These are phyloP conservation scores for Oenanthe javanica DNA, from an alignment of 140 eudicot species.

Conservation along the genomic window DNA sequence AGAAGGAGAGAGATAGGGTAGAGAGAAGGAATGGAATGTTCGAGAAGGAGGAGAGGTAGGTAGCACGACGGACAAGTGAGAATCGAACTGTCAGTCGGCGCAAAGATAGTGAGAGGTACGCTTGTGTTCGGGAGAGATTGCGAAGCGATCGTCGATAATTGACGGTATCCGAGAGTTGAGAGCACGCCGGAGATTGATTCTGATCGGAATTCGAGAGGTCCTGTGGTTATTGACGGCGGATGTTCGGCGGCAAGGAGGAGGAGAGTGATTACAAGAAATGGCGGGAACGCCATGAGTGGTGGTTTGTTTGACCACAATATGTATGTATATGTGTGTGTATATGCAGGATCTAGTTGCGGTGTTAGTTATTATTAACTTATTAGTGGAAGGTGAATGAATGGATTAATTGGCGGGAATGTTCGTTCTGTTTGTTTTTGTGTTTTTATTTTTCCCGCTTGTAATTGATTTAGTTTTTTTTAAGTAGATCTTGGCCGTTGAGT, in stretches of 20 bases:
- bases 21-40: constrained; percentile 47
- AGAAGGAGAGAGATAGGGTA: constrained; percentile 47
- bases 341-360: background rate
- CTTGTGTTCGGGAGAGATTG: constrained; percentile 10
- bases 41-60: constrained; percentile 46
- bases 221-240: background rate
- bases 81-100: constrained; percentile 51
- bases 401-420: background rate
- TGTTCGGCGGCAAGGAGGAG: constrained; percentile 11
- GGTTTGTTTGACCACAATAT: background rate
- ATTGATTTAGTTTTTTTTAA: background rate
- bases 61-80: constrained; percentile 49
- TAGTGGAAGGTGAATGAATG: background rate
- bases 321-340: background rate
- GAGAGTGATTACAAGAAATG: background rate
- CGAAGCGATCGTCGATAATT: constrained; percentile 23
- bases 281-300: background rate
- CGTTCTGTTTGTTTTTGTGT: background rate
- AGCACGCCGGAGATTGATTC: constrained; percentile 39
- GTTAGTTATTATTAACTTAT: background rate
- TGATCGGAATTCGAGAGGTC: background rate
- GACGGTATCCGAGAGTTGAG: constrained; percentile 46
- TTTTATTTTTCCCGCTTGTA: background rate
- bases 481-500: background rate
- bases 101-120: constrained; percentile 39